Evolutionary conservation across 306 rosid genomes (phyloP).

Genomic region (Glycine soja): DNA sequence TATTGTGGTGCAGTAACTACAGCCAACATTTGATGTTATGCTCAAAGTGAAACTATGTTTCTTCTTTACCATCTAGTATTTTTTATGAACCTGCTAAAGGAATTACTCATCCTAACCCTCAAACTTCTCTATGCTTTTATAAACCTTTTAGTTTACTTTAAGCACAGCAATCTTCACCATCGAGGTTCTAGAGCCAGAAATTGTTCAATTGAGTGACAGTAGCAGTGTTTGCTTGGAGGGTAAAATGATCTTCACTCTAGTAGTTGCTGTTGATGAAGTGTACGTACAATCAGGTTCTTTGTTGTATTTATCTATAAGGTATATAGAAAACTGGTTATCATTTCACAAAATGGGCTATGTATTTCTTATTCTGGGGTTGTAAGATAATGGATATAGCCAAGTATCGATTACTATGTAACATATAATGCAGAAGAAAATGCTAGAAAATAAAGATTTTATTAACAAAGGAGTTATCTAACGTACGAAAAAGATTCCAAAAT

Average conservation of each 20-base stretch:
- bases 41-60: conserved; percentile 6
- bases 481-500: neutral
- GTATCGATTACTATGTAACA: no score
- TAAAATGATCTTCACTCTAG: no score
- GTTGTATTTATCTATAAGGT: neutral
- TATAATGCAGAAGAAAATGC: neutral
- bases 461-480: neutral
- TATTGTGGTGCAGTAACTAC: neutral
- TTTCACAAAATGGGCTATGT: neutral
- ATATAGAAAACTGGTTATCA: neutral
- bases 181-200: no score
- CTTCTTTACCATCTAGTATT: neutral
- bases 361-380: neutral
- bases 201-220: no score
- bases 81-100: neutral
- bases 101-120: neutral
- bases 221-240: no score
- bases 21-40: neutral
- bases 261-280: no score
- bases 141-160: no score
- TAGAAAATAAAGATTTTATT: no score
- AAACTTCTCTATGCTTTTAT: neutral
- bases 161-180: no score
- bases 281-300: no score
- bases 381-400: no score